A percentile compares a stretch with the other conserved stretches of the same genome.
phyloP scores from a whole-genome alignment of 129 eudicot species.

The Artemisia annua region DNA sequence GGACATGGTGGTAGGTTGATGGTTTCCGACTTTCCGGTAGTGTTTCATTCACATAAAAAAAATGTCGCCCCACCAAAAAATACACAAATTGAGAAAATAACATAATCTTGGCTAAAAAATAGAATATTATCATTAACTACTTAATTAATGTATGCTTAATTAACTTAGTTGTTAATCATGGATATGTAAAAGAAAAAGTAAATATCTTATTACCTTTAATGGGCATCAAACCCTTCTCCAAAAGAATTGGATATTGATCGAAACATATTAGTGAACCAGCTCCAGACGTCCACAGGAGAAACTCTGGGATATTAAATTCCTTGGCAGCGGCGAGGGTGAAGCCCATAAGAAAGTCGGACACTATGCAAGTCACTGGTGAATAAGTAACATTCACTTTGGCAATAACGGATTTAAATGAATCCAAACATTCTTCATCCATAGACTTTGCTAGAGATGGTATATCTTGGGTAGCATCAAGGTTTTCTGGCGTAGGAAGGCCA shows the following conservation, averaged over 20 bases:
- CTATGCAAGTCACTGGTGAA: slow-evolving; percentile 34
- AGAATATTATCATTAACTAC: too few relatives aligned
- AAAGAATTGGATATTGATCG: slow-evolving; percentile 14
- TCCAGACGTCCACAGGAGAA: slow-evolving; percentile 23
- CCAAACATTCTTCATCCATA: slow-evolving; percentile 4
- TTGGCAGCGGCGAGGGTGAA: slow-evolving; percentile 29
- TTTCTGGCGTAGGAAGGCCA: slow-evolving; percentile 7
- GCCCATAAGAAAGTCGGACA: slow-evolving; percentile 39
- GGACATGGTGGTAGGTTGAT: too few relatives aligned
- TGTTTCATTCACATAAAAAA: too few relatives aligned
- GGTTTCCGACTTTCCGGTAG: too few relatives aligned
- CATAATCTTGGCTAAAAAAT: too few relatives aligned
- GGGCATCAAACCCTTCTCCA: slow-evolving; percentile 36
- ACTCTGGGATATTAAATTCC: slow-evolving; percentile 23
- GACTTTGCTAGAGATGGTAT: slow-evolving; percentile 14
- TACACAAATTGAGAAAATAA: too few relatives aligned
- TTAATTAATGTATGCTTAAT: too few relatives aligned
- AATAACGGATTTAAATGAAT: slow-evolving; percentile 19
- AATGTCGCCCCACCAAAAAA: too few relatives aligned
- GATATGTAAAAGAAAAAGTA: too few relatives aligned
- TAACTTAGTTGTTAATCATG: too few relatives aligned
- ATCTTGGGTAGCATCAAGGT: slow-evolving; percentile 24
- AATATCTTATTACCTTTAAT: slow-evolving; percentile 23
- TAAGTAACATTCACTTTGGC: slow-evolving; percentile 12
- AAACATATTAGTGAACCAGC: slow-evolving; percentile 22